These are phyloP conservation scores for Hypoxylon lienhwacheense DNA, from an alignment of 495 filamentous ascomycete species.

Conservation along the genomic window DNA sequence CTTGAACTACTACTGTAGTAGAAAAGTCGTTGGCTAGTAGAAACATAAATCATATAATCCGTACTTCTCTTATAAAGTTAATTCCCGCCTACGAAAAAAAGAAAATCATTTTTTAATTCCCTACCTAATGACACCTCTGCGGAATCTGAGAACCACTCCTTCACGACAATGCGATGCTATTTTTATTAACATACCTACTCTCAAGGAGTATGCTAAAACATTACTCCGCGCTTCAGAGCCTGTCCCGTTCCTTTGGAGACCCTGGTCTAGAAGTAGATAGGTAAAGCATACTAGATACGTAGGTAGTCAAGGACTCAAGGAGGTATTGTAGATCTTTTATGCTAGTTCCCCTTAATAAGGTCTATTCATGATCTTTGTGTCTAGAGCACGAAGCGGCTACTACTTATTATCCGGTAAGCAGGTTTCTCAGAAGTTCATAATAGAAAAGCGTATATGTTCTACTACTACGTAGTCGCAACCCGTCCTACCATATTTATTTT, in stretches of 20 bases:
- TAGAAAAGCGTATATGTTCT: conserved; percentile 2
- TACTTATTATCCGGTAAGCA: too few species aligned
- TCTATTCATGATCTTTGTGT: too few species aligned
- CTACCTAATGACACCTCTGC: too few species aligned
- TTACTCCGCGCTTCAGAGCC: conserved; percentile 15
- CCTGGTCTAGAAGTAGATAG: too few species aligned
- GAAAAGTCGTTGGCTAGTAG: not conserved
- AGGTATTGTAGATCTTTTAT: too few species aligned
- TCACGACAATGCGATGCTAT: conserved; percentile 6
- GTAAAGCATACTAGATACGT: too few species aligned
- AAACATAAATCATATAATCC: not conserved
- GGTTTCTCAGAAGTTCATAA: not conserved
- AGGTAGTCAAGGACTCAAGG: too few species aligned
- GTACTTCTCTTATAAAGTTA: conserved; percentile 12
- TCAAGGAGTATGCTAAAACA: conserved; percentile 13
- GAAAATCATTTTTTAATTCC: not conserved
- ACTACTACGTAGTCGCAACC: conserved; percentile 7
- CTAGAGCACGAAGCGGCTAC: too few species aligned
- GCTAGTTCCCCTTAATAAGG: too few species aligned
- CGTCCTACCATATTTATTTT: conserved; percentile 15
- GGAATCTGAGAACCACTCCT: not conserved
- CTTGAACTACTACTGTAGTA: not conserved
- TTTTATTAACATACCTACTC: conserved; percentile 4
- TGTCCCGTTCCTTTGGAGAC: conserved; percentile 3
- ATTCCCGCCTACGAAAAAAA: not conserved